Evolutionary conservation across 2,329 filamentous ascomycete genomes (phyloP).

Genomic region (Aphanocladium album): DNA sequence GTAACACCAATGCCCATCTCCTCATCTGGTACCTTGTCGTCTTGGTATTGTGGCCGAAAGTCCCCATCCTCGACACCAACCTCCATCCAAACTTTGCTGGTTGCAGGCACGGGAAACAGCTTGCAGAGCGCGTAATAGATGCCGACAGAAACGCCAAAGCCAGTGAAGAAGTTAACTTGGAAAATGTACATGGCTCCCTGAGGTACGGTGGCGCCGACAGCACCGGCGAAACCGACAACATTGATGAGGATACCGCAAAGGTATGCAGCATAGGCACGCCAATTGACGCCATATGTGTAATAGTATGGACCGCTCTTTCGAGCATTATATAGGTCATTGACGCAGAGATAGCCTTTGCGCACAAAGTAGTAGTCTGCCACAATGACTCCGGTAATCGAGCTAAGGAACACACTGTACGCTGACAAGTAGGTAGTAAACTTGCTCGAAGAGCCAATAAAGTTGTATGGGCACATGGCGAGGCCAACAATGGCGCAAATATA

Average conservation of each 20-base stretch:
- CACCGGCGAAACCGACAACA: slow-evolving; percentile 84
- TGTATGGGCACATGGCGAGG: slow-evolving; percentile 82
- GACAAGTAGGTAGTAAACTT: slow-evolving; percentile 89
- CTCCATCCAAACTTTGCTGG: slow-evolving; percentile 72
- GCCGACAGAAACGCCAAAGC: slow-evolving; percentile 63
- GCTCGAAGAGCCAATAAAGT: slow-evolving; percentile 68
- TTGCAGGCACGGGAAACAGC: slow-evolving; percentile 67
- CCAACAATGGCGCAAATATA: slow-evolving; percentile 79
- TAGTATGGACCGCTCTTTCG: slow-evolving; percentile 65
- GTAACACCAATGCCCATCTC: slow-evolving; percentile 20
- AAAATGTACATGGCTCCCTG: slow-evolving; percentile 80
- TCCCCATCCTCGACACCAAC: slow-evolving; percentile 60
- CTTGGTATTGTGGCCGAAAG: slow-evolving; percentile 42
- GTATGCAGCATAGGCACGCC: slow-evolving; percentile 80
- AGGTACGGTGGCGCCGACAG: slow-evolving; percentile 67
- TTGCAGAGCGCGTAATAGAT: slow-evolving; percentile 68
- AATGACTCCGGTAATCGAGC: slow-evolving; percentile 89
- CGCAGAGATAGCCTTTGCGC: slow-evolving; percentile 72
- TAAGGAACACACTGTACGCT: slow-evolving; percentile 90
- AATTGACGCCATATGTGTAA: slow-evolving; percentile 69
- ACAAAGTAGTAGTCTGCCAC: slow-evolving; percentile 83
- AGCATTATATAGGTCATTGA: slow-evolving; percentile 74
- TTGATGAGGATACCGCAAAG: slow-evolving; percentile 82
- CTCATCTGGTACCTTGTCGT: slow-evolving; percentile 27
- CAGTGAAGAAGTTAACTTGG: slow-evolving; percentile 84